Evolutionary conservation across 148 eudicot genomes (phyloP).

Genomic region (Selenicereus undatus): DNA sequence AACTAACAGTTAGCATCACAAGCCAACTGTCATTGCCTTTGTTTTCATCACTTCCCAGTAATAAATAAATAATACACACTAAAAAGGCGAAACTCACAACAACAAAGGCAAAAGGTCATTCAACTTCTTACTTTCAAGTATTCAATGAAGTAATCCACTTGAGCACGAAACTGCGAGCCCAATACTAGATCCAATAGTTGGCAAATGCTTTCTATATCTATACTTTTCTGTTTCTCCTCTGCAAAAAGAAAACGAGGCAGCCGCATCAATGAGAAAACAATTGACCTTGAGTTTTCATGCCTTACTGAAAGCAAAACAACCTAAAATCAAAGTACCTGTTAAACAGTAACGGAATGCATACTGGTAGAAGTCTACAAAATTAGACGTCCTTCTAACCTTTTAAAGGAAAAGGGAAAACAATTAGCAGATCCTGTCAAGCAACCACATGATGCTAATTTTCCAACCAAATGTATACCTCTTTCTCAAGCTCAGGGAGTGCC

Average conservation of each 20-base stretch:
- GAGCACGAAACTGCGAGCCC: conserved; percentile 63
- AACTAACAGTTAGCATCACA: background rate
- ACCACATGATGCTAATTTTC: background rate
- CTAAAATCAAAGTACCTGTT: conserved; percentile 53
- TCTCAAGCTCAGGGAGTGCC: conserved; percentile 75
- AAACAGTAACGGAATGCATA: conserved; percentile 83
- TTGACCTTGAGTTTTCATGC: background rate
- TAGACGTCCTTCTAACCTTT: conserved; percentile 71
- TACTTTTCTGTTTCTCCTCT: conserved; percentile 97
- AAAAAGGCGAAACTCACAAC: background rate
- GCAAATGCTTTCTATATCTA: conserved; percentile 91
- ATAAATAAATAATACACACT: no score
- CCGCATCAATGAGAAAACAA: background rate
- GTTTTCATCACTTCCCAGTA: no score
- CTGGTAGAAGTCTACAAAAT: conserved; percentile 68
- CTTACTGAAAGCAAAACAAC: background rate
- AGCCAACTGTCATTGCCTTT: background rate
- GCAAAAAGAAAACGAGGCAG: conserved; percentile 17
- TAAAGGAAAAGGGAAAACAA: conserved; percentile 17
- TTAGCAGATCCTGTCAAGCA: background rate
- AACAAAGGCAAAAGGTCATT: background rate
- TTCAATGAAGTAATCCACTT: conserved; percentile 70
- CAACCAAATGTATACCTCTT: conserved; percentile 47
- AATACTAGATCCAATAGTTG: conserved; percentile 80
- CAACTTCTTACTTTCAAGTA: conserved; percentile 56